Evolutionary conservation across 1,139 yeast species (phyloP).

Genomic region (Chernovozyma aurita): DNA sequence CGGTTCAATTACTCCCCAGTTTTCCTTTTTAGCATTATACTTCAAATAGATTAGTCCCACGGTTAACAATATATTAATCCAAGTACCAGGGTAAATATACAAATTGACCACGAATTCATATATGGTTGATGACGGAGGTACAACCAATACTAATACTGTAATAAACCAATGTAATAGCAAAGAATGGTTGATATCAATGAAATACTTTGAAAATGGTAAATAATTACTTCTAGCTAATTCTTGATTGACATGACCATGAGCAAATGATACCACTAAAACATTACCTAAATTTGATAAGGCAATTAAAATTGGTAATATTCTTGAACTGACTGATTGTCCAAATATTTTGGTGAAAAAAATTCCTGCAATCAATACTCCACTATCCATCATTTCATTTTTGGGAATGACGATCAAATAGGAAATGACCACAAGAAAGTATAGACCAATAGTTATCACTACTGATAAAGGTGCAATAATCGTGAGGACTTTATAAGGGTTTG

Average conservation of each 20-base stretch:
- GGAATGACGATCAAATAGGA: slow-evolving; percentile 79
- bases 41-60: slow-evolving; percentile 40
- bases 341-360: slow-evolving; percentile 70
- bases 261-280: slow-evolving; percentile 71
- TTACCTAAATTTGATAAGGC: slow-evolving; percentile 76
- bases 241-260: slow-evolving; percentile 74
- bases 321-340: slow-evolving; percentile 58
- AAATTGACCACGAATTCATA: slow-evolving; percentile 47
- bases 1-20: slow-evolving; percentile 23
- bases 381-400: slow-evolving; percentile 48
- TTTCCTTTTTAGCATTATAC: slow-evolving; percentile 22
- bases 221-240: slow-evolving; percentile 72
- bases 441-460: slow-evolving; percentile 50
- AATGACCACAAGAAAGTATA: slow-evolving; percentile 66
- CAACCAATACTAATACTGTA: slow-evolving; percentile 39
- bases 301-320: slow-evolving; percentile 66
- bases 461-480: slow-evolving; percentile 73
- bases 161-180: slow-evolving; percentile 45
- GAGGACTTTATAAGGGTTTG: slow-evolving; percentile 61
- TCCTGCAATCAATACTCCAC: slow-evolving; percentile 73
- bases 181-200: slow-evolving; percentile 47
- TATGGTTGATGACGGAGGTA: slow-evolving; percentile 45
- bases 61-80: slow-evolving; percentile 43
- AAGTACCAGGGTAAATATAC: slow-evolving; percentile 49
- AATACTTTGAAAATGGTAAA: slow-evolving; percentile 59